These are phyloP conservation scores for Didymella pomorum DNA, from an alignment of 2,329 filamentous ascomycete genomes.

Conservation along the genomic window DNA sequence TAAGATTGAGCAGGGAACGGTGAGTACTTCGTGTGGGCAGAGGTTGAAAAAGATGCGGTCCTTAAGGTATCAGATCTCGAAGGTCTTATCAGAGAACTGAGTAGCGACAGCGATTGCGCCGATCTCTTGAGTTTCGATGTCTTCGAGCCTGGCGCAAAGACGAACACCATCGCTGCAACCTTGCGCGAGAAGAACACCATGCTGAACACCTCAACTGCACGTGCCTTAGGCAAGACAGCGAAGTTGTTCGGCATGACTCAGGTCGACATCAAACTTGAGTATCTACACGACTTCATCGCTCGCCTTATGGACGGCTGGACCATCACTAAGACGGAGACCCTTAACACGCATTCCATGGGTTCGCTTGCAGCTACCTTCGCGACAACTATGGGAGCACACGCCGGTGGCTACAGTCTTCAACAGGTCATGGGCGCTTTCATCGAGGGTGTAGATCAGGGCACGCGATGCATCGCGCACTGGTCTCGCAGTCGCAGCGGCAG, in stretches of 20 bases:
- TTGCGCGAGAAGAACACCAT: conserved; percentile 4
- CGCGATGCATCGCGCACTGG: conserved; percentile 3
- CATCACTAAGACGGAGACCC: neutral
- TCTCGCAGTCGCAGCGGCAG: neutral
- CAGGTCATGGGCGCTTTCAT: conserved; percentile 16
- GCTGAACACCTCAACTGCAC: neutral
- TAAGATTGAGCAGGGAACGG: neutral
- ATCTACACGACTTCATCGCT: conserved; percentile 17
- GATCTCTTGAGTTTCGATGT: neutral
- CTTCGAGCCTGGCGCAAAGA: neutral
- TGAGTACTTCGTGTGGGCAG: neutral
- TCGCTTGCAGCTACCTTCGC: conserved; percentile 18
- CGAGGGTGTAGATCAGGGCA: conserved; percentile 5
- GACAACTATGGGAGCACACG: neutral
- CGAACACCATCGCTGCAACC: neutral
- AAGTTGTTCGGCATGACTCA: conserved; percentile 12
- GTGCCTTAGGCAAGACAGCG: neutral
- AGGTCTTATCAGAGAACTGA: neutral
- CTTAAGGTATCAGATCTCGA: neutral
- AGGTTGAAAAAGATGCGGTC: neutral
- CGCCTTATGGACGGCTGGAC: conserved; percentile 9
- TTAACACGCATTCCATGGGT: neutral
- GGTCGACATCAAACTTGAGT: neutral
- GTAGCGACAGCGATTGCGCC: neutral
- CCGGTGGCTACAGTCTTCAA: neutral